Base-by-base conservation (phyloP, 2,329 filamentous ascomycete species). In the Neobulgaria alba region DNA sequence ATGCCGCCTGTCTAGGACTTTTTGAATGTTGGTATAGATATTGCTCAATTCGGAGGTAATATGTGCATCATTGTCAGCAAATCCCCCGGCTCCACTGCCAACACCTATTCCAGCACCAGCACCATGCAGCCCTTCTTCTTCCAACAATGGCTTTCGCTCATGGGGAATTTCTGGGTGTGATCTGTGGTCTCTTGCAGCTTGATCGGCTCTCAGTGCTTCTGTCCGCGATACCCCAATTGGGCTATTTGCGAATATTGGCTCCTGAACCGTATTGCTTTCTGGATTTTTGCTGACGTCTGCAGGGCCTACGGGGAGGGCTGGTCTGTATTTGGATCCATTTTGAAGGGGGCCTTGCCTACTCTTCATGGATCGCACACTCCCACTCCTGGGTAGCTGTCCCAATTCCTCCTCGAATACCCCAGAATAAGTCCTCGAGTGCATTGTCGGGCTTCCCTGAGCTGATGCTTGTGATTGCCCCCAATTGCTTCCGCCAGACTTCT, bases 21-120 rank as follows among this genome's bases (percentile, higher is more conserved):
- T 82, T 60, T 94, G 85, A 41, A 98, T 87, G 52, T 92, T 93
- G 50, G 79, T 81, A 55, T 93, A 95, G 50, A 98, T 95, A 15
- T 78, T 74, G 54, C 77, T 79, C 49, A 98, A 67, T 63, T 98
- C 92, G 2, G 83, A 73, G 2, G 86, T 87, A 51, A 96, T 82
- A 38, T 83, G 81, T 29, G 83, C 77, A 54, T 93, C 86, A 33
- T 75, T 81, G 41, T 83, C 74, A 33, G 79, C 78, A 52, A 82
- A 77, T 7, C 79, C 81, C 54, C 75, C 57, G 14, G 43, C 75
- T 21, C 79, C 75, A 48, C 73, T 68, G 29, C 77, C 77, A n/a
- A 79, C 59, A 12, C 77, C 75, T 38, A 80, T 66, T 14, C 73
- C 73, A 37, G 75, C 72, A 15, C 72, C 71, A 18, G 71, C 67